phyloP scores from a whole-genome alignment of 2,329 filamentous ascomycete genomes.

The Hypoxylon sp. region DNA sequence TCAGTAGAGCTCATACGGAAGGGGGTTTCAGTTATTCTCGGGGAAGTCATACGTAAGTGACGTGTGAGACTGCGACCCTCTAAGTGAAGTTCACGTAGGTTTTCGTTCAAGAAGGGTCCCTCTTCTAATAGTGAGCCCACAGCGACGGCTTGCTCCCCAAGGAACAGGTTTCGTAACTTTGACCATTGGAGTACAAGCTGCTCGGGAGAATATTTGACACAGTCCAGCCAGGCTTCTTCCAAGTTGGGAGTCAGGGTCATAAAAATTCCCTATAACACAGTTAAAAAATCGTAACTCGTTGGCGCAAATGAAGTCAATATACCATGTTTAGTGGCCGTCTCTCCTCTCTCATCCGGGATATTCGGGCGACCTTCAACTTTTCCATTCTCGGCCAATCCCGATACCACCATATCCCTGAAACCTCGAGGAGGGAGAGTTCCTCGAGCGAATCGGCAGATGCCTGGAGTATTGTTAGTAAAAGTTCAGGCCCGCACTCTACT shows the following conservation, averaged over 20 bases:
- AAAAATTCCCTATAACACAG: slow-evolving; percentile 22
- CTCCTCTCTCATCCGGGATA: slow-evolving; percentile 2
- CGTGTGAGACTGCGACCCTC: slow-evolving; percentile 9
- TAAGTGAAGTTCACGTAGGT: slow-evolving; percentile 36
- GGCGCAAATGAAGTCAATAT: slow-evolving; percentile 20
- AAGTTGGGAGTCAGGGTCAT: slow-evolving; percentile 43
- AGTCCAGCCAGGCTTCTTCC: slow-evolving; percentile 44
- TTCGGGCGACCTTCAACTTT: slow-evolving; percentile 38
- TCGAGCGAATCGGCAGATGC: slow-evolving; percentile 37
- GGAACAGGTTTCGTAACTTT: slow-evolving; percentile 33
- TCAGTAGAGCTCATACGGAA: not conserved
- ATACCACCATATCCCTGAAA: slow-evolving; percentile 18
- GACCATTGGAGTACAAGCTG: slow-evolving; percentile 12
- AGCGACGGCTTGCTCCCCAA: slow-evolving; percentile 5
- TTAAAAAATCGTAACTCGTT: slow-evolving; percentile 21
- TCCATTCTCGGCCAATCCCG: slow-evolving; percentile 32
- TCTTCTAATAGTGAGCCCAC: not conserved
- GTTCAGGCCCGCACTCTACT: not conserved
- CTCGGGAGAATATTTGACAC: slow-evolving; percentile 2
- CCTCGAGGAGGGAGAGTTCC: slow-evolving; percentile 42
- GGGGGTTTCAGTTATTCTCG: not conserved
- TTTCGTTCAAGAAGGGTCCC: slow-evolving; percentile 2
- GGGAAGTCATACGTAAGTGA: slow-evolving; percentile 18
- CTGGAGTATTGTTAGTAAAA: slow-evolving; percentile 33
- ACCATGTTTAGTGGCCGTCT: slow-evolving; percentile 26